Conservation (phyloP, 2,329 filamentous ascomycete species). For the Pyrenophora teres region DNA sequence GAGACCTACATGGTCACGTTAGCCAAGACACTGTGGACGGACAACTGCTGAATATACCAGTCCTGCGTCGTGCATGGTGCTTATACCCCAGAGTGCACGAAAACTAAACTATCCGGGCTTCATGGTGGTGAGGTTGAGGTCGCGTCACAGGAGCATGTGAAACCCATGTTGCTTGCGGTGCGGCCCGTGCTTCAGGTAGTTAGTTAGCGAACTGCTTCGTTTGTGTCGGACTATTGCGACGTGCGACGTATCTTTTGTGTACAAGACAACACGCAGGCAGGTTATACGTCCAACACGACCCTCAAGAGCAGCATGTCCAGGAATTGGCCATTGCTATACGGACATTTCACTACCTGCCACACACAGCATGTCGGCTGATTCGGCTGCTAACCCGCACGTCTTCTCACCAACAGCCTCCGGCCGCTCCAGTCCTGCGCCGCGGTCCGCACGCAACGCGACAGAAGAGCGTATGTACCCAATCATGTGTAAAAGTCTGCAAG, state of each 20-base stretch:
- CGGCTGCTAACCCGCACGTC: constrained; percentile 41
- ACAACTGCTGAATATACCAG: not conserved
- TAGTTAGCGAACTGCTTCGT: constrained; percentile 18
- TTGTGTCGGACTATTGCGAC: constrained; percentile 26
- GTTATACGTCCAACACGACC: constrained; percentile 9
- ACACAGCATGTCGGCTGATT: constrained; percentile 48
- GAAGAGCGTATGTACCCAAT: constrained; percentile 68
- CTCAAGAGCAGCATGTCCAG: constrained; percentile 38
- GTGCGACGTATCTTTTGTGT: constrained; percentile 17
- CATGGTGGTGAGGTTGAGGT: constrained; percentile 14
- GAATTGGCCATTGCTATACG: constrained; percentile 18
- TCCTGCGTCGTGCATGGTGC: constrained; percentile 19
- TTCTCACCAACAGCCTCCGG: constrained; percentile 82
- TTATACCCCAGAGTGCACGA: not conserved
- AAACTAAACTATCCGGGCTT: not conserved
- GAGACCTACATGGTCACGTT: constrained; percentile 5
- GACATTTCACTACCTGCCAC: constrained; percentile 22
- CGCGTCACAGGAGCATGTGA: constrained; percentile 19
- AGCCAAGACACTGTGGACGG: not conserved
- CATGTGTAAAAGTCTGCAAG: too few species aligned
- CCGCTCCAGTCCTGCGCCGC: constrained; percentile 73
- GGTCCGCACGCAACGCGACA: constrained; percentile 77
- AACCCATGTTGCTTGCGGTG: constrained; percentile 16
- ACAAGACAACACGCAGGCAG: constrained; percentile 20
- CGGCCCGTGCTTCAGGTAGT: constrained; percentile 14